Evolutionary conservation across 495 filamentous ascomycete species (phyloP).

Genomic region (Acidomyces sp.): DNA sequence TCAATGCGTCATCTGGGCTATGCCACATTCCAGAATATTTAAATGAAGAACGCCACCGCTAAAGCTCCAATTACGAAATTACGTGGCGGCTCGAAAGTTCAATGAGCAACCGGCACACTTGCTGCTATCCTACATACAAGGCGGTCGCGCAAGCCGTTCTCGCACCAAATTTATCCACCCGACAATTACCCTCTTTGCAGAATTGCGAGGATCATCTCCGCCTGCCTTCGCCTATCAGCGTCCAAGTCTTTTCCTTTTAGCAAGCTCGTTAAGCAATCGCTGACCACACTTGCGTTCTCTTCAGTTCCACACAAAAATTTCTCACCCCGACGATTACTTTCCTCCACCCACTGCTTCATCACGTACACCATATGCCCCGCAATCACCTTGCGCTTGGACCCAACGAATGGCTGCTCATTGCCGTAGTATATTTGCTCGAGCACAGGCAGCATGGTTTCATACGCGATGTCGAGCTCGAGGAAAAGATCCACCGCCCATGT

Average conservation of each 20-base stretch:
- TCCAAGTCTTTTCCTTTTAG: slow-evolving; percentile 12
- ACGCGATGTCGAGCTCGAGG: slow-evolving; percentile 58
- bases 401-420: slow-evolving; percentile 72
- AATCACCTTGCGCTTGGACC: slow-evolving; percentile 44
- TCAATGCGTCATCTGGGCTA: no score
- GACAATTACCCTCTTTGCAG: no score
- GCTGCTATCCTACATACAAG: no score
- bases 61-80: no score
- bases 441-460: slow-evolving; percentile 59
- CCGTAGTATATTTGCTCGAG: slow-evolving; percentile 75
- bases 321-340: slow-evolving; percentile 42
- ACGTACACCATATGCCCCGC: slow-evolving; percentile 52
- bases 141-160: no score
- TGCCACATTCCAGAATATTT: no score
- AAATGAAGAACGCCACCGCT: no score
- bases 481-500: slow-evolving; percentile 78
- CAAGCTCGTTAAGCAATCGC: slow-evolving; percentile 14
- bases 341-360: slow-evolving; percentile 47
- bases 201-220: no score
- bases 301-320: slow-evolving; percentile 29
- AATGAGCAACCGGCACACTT: no score
- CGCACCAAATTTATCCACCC: no score
- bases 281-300: slow-evolving; percentile 24
- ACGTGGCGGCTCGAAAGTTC: no score
- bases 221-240: slow-evolving; percentile 3